Evolutionary conservation across 768 basidiomycete species (phyloP), one percentile per base, ranked within the genome.

Genomic region (Rickenella mellea): DNA sequence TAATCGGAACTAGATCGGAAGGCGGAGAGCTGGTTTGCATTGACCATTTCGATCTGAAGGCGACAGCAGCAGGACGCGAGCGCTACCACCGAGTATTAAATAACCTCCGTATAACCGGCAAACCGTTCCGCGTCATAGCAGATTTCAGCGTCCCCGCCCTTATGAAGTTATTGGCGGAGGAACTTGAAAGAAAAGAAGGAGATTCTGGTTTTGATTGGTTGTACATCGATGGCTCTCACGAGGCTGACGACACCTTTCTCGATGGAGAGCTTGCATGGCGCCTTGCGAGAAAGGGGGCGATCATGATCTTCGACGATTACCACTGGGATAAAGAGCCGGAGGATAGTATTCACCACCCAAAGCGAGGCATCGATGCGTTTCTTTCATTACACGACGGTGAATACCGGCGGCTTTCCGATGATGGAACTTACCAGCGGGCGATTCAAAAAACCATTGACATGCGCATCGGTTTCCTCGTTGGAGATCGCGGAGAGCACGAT

Each of bases 221-320:
- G 12, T 78, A 79, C 47, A 52, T 78, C 35, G 75, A 78, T 43
- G 76, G 76, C 4, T 75, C 74, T 6, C 76, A 77, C 51, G 68
- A 71, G 40, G 72, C 76, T 6, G 73, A 74, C 46, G 78, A 78
- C 48, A 77, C 74, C 0, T 58, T 78, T 37, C 62, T 78, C n/a
- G 78, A 79, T 49, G 76, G 67, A 6, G 78, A 78, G 53, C 55
- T 78, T 25, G 67, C 64, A 2, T 78, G 76, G 76, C 62, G 78
- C 5, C 56, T 79, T 14, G 71, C 74, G 2, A 60, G 64, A 40
- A 62, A 68, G 25, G 71, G 66, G 6, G 71, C 72, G 4, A 57
- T 76, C 40, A 48, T 78, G 51, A 68, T 78, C 35, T 74, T 78
- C 48, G 76, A 78, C 47, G 74, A 78, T 52, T 78, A 78, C 48